Base-by-base conservation (phyloP, 1,139 yeast species). In the Saccharomyces hybrid region DNA sequence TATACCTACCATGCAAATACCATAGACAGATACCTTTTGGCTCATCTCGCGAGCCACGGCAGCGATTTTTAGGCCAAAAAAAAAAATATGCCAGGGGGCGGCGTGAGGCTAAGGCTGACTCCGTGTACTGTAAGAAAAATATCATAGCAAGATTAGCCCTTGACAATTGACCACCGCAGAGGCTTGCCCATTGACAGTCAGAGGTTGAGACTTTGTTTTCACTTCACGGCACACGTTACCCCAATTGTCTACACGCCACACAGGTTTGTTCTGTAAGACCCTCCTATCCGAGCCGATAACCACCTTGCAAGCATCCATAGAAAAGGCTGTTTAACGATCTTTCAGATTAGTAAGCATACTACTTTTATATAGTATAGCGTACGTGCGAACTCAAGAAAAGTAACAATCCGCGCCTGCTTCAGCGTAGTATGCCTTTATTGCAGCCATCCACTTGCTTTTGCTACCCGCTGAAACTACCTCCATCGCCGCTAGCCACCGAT, bases 381-480 rank as follows among this genome's bases (percentile, higher is more conserved):
- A 11, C 24, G 44, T 38, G 44, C n/a, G 11, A 38, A 38, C 24
- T 6, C 4, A 16, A 38, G 24, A 14, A 38, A 9, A 38, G 44
- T 19, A 19, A 38, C 4, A 38, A 16, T 38, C n/a, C 3, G 44
- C 44, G 11, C 44, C 44, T 16, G 44, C 44, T 38, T 38, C 24
- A 38, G 31, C 12, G 26, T 16, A 49, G 47, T 14, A 70, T 72
- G 75, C 67, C 72, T 3, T 65, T 72, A 11, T 57, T 72, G 48
- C 68, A 72, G 51, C 76, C 76, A 2, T 71, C 75, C 8, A 67
- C 70, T 51, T 66, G 71, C 52, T 56, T 62, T 7, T 67, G 71
- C 49, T 71, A 69, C 57, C 56, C 68, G 3, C 54, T 73, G 46
- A 59, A 64, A 29, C 62, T 72, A 28, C 76, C 76, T 12, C 51